These are phyloP conservation scores for Hordeum pubiflorum DNA, from an alignment of 202 grass and related monocot genomes.

Conservation along the genomic window DNA sequence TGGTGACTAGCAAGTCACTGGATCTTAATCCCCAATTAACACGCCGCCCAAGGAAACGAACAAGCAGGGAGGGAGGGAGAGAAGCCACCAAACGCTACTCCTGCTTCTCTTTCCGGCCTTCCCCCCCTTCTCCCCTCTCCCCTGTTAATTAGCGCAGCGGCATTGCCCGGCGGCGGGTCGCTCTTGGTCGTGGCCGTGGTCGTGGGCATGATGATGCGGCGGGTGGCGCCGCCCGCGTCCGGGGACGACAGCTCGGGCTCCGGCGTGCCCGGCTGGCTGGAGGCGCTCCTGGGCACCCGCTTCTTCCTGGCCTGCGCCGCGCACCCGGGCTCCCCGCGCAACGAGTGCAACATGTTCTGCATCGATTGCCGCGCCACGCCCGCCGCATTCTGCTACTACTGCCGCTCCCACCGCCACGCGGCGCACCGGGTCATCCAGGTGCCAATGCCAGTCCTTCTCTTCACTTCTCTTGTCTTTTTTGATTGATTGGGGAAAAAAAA, in stretches of 20 bases:
- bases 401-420: slow-evolving; percentile 57
- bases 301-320: slow-evolving; percentile 66
- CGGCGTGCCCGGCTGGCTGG: slow-evolving; percentile 61
- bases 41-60: neutral
- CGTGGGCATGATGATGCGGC: slow-evolving; percentile 36
- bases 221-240: slow-evolving; percentile 24
- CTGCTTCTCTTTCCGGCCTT: neutral
- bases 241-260: neutral
- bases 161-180: slow-evolving; percentile 11
- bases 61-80: neutral
- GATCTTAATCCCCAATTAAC: too few relatives aligned
- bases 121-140: neutral
- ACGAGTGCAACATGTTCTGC: slow-evolving; percentile 93
- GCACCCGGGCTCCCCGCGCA: slow-evolving; percentile 55
- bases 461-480: neutral
- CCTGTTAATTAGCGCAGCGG: neutral
- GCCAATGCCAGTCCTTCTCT: neutral
- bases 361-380: slow-evolving; percentile 40
- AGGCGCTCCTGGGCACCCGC: slow-evolving; percentile 54
- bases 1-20: too few relatives aligned
- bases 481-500: neutral
- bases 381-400: slow-evolving; percentile 78
- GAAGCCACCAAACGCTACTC: slow-evolving; percentile 2
- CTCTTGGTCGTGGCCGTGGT: too few relatives aligned
- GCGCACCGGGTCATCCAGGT: slow-evolving; percentile 83